Evolutionary conservation across 2,329 filamentous ascomycete species (phyloP), one percentile per base, ranked within the genome.

Genomic region (Neocatenulostroma microsporum): DNA sequence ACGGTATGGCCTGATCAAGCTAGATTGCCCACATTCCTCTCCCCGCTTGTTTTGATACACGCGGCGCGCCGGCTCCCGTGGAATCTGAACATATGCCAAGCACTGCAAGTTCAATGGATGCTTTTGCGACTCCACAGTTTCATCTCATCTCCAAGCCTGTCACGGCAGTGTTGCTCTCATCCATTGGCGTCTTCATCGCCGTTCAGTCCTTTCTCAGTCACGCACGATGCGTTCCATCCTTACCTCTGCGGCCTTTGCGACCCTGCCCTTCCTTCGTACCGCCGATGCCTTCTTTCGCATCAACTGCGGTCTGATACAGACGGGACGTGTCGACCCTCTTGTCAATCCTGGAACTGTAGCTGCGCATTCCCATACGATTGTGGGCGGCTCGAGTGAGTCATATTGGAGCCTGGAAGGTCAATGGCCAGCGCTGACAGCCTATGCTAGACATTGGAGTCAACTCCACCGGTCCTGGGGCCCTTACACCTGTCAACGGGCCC

Each of bases 391-490:
- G 5, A 61, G 54, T 59, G 42, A 40, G 52, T 41, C 14, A 12
- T n/a, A n/a, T n/a, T n/a, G n/a, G n/a, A n/a, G n/a, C n/a, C n/a
- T n/a, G n/a, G n/a, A n/a, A n/a, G n/a, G n/a, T n/a, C n/a, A n/a
- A n/a, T n/a, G n/a, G n/a, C n/a, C n/a, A n/a, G n/a, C n/a, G n/a
- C n/a, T n/a, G n/a, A n/a, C n/a, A n/a, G n/a, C n/a, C n/a, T 23
- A 14, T 9, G 14, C 3, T 20, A 51, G 77, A 68, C 50, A 86
- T 88, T 51, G 67, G 72, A 45, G 63, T 76, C 44, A 70, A 63
- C 38, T 76, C 81, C 53, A 77, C 72, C 17, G n/a, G n/a, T n/a
- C n/a, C n/a, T n/a, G n/a, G n/a, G n/a, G n/a, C n/a, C n/a, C n/a
- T n/a, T n/a, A n/a, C n/a, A n/a, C n/a, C n/a, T n/a, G n/a, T n/a